phyloP scores from a whole-genome alignment of 2,329 filamentous ascomycete genomes.

The Diaporthe aspalathi region DNA sequence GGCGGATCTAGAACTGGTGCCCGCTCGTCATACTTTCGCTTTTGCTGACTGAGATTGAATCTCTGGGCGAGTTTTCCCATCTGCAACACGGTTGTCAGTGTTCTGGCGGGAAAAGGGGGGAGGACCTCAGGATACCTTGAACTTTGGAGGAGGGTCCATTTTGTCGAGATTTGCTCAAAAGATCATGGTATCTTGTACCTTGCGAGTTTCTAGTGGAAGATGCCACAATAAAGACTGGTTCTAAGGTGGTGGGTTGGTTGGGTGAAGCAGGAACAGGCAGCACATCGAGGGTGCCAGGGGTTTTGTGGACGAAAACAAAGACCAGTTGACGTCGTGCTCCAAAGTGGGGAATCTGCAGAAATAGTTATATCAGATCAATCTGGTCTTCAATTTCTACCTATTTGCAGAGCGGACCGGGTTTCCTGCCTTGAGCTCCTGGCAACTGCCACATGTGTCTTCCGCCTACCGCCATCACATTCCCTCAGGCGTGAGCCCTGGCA shows the following conservation, averaged over 20 bases:
- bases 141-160: not conserved
- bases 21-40: not conserved
- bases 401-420: too few relatives aligned
- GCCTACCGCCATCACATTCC: too few relatives aligned
- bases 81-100: not conserved
- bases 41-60: not conserved
- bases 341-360: not conserved
- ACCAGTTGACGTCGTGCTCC: too few relatives aligned
- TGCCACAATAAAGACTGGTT: not conserved
- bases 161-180: not conserved
- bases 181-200: not conserved
- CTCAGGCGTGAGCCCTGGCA: too few relatives aligned
- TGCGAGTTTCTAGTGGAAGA: not conserved
- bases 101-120: not conserved
- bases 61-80: slow-evolving; percentile 24
- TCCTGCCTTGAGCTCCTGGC: not conserved
- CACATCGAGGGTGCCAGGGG: not conserved
- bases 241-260: not conserved
- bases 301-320: not conserved
- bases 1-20: not conserved
- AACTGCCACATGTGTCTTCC: too few relatives aligned
- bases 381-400: not conserved
- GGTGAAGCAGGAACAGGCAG: not conserved
- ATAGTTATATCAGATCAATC: not conserved
- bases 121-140: not conserved